phyloP scores from a whole-genome alignment of 192 early-diverging fungal genomes.

The Backusella westeae region DNA sequence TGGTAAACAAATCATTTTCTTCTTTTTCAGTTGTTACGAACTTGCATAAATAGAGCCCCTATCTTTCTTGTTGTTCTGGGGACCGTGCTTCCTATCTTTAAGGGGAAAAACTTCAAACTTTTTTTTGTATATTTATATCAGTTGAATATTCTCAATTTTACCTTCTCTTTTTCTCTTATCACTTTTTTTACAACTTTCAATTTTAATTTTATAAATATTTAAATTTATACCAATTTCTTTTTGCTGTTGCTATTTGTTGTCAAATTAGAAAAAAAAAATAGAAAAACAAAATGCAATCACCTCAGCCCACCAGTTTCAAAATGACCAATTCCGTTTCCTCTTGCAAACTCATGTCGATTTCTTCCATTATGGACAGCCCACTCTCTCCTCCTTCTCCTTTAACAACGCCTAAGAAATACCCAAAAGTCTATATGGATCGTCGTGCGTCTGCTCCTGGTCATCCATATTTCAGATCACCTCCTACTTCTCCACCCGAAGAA shows the following conservation, averaged over 20 bases:
- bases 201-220: not conserved
- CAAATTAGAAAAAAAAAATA: not conserved
- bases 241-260: not conserved
- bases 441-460: constrained; percentile 7
- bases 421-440: constrained; percentile 3
- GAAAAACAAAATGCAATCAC: constrained; percentile 10
- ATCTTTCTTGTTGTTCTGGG: not conserved
- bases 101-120: not conserved
- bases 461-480: constrained; percentile 13
- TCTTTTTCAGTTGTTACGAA: not conserved
- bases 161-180: not conserved
- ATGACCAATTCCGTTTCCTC: not conserved
- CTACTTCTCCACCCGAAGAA: constrained; percentile 21
- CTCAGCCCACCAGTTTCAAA: constrained; percentile 5
- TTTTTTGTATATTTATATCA: constrained; percentile 4
- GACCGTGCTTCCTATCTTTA: constrained; percentile 14
- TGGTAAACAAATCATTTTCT: not conserved
- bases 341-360: constrained; percentile 27
- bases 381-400: constrained; percentile 6
- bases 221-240: not conserved
- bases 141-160: not conserved
- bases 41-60: not conserved
- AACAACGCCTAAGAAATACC: not conserved
- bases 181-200: not conserved
- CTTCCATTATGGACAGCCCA: constrained; percentile 24